A percentile compares a stretch with the other conserved stretches of the same genome.
Evolutionary conservation across 1,284 basidiomycete species (phyloP).

Genomic region (Tranzscheliella williamsii): DNA sequence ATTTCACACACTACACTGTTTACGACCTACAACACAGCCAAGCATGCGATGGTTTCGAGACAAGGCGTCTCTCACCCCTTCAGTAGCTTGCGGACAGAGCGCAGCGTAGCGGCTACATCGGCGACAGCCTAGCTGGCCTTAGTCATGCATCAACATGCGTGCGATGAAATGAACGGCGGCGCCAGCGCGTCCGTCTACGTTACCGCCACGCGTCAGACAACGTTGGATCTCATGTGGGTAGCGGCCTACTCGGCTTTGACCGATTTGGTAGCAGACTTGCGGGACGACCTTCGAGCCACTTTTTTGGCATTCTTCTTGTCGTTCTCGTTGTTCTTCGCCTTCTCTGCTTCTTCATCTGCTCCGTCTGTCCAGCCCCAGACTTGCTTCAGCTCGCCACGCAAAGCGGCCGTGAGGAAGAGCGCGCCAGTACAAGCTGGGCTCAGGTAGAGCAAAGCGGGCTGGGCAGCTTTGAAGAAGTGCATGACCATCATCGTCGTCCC

Average conservation of each 20-base stretch:
- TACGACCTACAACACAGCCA: too few species aligned
- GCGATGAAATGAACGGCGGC: too few species aligned
- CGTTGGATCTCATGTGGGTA: too few species aligned
- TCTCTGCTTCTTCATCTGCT: constrained; percentile 16
- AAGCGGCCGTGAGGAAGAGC: constrained; percentile 59
- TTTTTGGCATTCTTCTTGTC: constrained; percentile 7
- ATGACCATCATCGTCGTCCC: constrained; percentile 81
- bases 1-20: too few species aligned
- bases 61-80: too few species aligned
- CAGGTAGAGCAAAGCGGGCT: constrained; percentile 91
- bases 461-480: constrained; percentile 78
- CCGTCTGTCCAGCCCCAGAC: constrained; percentile 52
- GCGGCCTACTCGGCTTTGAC: neutral
- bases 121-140: too few species aligned
- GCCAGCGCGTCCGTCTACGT: too few species aligned
- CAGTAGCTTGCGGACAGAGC: too few species aligned
- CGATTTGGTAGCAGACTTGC: neutral
- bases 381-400: constrained; percentile 60
- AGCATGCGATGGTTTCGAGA: too few species aligned
- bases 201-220: too few species aligned
- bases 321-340: constrained; percentile 13
- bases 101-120: too few species aligned
- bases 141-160: too few species aligned
- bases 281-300: neutral
- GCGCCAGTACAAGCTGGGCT: constrained; percentile 66